A percentile compares a stretch with the other conserved stretches of the same genome.
phyloP scores from a whole-genome alignment of 345 rosid genomes.

The Cochlearia excelsa region DNA sequence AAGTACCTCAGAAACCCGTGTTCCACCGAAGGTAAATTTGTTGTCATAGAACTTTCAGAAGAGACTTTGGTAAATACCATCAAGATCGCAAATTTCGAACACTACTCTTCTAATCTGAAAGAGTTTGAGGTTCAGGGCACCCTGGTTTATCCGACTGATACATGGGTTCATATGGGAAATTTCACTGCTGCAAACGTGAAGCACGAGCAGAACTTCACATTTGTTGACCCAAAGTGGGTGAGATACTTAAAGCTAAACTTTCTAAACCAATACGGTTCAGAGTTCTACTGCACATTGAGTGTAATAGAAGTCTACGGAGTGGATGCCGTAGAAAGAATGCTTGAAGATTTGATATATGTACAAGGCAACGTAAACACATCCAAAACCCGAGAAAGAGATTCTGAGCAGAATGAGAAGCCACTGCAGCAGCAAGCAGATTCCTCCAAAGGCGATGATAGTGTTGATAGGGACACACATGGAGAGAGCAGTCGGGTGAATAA shows the following conservation, averaged over 20 bases:
- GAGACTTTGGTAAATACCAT: conserved; percentile 85
- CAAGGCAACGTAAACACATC: conserved; percentile 44
- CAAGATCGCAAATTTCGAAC: conserved; percentile 87
- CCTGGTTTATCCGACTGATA: conserved; percentile 80
- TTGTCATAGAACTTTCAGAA: conserved; percentile 84
- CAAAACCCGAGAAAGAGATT: conserved; percentile 39
- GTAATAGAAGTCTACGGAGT: conserved; percentile 83
- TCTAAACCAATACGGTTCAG: conserved; percentile 74
- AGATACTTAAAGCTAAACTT: conserved; percentile 78
- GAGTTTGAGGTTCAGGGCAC: conserved; percentile 86
- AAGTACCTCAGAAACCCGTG: conserved; percentile 94
- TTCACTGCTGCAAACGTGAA: conserved; percentile 82
- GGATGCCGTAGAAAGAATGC: conserved; percentile 91
- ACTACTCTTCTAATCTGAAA: conserved; percentile 81
- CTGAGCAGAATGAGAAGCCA: conserved; percentile 41
- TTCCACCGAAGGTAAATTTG: conserved; percentile 83
- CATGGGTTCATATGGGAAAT: conserved; percentile 79
- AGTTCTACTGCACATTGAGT: conserved; percentile 93
- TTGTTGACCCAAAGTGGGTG: conserved; percentile 76
- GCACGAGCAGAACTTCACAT: conserved; percentile 64
- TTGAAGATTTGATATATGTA: conserved; percentile 80
- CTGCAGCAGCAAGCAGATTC: conserved; percentile 40
- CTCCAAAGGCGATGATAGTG: conserved; percentile 35
- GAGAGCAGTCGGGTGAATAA: conserved; percentile 41
- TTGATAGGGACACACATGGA: conserved; percentile 26